Percentiles rank a stretch among this genome's conserved stretches.
Conservation (phyloP, 2,329 filamentous ascomycete genomes). For the Apiospora aurea region DNA sequence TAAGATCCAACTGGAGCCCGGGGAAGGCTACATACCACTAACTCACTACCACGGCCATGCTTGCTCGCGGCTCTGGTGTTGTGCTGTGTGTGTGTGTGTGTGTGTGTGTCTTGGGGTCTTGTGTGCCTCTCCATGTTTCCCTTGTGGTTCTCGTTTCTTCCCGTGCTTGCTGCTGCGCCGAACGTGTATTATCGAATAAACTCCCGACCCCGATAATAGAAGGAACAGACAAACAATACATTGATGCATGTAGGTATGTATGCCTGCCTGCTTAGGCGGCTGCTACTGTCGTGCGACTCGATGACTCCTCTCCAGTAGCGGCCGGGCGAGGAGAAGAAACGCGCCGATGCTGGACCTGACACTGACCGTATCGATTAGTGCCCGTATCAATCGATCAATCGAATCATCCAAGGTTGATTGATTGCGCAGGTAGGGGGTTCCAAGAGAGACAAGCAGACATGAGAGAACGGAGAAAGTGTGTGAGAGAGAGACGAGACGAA, state of each 20-base stretch:
- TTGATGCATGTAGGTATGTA: neutral
- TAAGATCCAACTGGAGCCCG: slow-evolving; percentile 12
- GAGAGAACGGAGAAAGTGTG: slow-evolving; percentile 2
- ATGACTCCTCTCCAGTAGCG: neutral
- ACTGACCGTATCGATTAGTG: slow-evolving; percentile 18
- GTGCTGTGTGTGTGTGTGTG: neutral
- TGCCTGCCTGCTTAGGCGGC: neutral
- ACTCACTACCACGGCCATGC: neutral
- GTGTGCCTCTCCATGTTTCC: neutral
- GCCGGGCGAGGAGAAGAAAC: slow-evolving; percentile 1
- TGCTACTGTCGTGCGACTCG: slow-evolving; percentile 20
- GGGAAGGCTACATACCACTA: neutral
- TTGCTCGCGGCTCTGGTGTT: slow-evolving; percentile 9
- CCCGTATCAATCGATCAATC: neutral
- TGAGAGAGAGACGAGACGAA: slow-evolving; percentile 4
- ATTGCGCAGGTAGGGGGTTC: slow-evolving; percentile 10
- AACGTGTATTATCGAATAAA: neutral
- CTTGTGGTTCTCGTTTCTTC: neutral
- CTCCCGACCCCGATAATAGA: neutral
- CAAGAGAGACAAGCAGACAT: neutral
- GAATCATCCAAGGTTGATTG: neutral
- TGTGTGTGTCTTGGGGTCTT: neutral
- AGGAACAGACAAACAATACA: neutral
- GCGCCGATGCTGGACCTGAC: neutral
- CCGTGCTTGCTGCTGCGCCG: neutral